Percentiles rank a stretch among this genome's conserved stretches.
Conservation (phyloP, 768 basidiomycete species). For the Auriculariales sp. region DNA sequence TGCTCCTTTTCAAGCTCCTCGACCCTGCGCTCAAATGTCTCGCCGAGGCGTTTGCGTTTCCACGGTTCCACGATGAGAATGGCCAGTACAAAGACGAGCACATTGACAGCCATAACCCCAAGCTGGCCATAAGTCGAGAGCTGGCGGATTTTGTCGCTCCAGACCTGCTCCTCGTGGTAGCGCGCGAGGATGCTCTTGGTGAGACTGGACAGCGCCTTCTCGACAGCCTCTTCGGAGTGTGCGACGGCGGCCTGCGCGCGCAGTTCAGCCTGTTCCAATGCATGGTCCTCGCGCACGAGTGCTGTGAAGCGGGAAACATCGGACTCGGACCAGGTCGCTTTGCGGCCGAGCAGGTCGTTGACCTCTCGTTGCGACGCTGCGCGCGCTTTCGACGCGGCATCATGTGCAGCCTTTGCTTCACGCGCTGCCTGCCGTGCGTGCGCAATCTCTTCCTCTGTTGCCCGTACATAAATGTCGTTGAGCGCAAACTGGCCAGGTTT, state of each 20-base stretch:
- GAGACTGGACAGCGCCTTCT: conserved; percentile 74
- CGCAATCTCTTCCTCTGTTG: conserved; percentile 59
- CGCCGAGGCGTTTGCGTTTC: conserved; percentile 76
- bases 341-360: conserved; percentile 88
- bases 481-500: not conserved
- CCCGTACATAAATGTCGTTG: not conserved
- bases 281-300: conserved; percentile 82
- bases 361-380: conserved; percentile 87
- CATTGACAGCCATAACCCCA: conserved; percentile 72
- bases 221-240: conserved; percentile 64
- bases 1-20: conserved; percentile 36
- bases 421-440: conserved; percentile 51
- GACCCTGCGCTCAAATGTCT: conserved; percentile 81
- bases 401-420: conserved; percentile 60
- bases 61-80: conserved; percentile 91
- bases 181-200: conserved; percentile 78
- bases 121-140: conserved; percentile 88
- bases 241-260: conserved; percentile 52
- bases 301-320: conserved; percentile 82
- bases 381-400: conserved; percentile 63
- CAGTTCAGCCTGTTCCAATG: conserved; percentile 65
- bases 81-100: conserved; percentile 81
- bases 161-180: conserved; percentile 97
- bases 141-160: conserved; percentile 97
- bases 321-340: conserved; percentile 78